phyloP scores from a whole-genome alignment of 306 rosid species.

The Medicago ruthenica region DNA sequence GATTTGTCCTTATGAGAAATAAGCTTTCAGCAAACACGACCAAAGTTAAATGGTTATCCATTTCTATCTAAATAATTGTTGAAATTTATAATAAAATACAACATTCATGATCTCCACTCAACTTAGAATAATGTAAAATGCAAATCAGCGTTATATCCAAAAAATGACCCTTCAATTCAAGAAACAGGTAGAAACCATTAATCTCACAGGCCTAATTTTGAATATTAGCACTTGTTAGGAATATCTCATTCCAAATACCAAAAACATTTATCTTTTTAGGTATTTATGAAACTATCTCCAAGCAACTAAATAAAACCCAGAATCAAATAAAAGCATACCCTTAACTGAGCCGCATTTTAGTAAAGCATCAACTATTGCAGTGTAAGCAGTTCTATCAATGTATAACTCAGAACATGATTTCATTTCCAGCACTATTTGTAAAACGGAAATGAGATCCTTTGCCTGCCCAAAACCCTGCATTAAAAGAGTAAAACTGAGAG shows the following conservation, averaged over 20 bases:
- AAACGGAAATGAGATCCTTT: slow-evolving; percentile 64
- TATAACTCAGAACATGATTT: slow-evolving; percentile 56
- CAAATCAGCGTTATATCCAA: neutral
- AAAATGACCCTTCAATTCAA: slow-evolving; percentile 17
- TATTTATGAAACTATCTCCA: slow-evolving; percentile 21
- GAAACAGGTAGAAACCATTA: slow-evolving; percentile 36
- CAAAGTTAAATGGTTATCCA: neutral
- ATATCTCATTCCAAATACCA: slow-evolving; percentile 13
- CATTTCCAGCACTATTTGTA: slow-evolving; percentile 75
- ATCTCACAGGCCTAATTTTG: slow-evolving; percentile 17
- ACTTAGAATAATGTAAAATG: slow-evolving; percentile 11
- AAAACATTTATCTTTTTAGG: slow-evolving; percentile 4
- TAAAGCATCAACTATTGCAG: slow-evolving; percentile 74
- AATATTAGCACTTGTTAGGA: slow-evolving; percentile 3
- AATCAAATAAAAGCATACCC: slow-evolving; percentile 58
- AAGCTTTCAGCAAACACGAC: neutral
- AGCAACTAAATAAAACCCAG: slow-evolving; percentile 20
- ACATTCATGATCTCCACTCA: neutral
- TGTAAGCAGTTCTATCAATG: slow-evolving; percentile 86
- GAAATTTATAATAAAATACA: neutral
- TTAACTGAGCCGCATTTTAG: slow-evolving; percentile 67
- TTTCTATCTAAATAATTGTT: slow-evolving; percentile 1
- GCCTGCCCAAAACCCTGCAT: slow-evolving; percentile 75
- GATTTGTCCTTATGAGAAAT: slow-evolving; percentile 4
- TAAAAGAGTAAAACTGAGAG: slow-evolving; percentile 39